A percentile compares a stretch with the other conserved stretches of the same genome.
Evolutionary conservation across 495 filamentous ascomycete species (phyloP).

Genomic region (Chaetomium cochliodes): DNA sequence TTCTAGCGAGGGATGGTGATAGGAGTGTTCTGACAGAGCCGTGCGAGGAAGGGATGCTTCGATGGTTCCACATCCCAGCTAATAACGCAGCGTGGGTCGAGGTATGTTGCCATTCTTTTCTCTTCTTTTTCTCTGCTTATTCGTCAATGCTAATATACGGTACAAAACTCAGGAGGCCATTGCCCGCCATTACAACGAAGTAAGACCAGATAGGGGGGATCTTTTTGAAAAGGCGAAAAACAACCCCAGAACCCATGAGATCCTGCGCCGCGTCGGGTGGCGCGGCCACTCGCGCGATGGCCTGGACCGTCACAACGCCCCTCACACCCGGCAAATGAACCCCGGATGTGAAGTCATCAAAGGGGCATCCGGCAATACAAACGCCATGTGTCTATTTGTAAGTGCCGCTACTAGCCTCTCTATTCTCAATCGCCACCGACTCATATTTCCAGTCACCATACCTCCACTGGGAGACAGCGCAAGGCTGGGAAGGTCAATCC

Average conservation of each 20-base stretch:
- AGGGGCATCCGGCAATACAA: background rate
- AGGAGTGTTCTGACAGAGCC: slow-evolving; percentile 13
- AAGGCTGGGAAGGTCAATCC: slow-evolving; percentile 16
- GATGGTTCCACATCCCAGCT: slow-evolving; percentile 22
- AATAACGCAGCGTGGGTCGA: slow-evolving; percentile 24
- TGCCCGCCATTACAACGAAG: slow-evolving; percentile 24
- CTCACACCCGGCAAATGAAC: slow-evolving; percentile 18
- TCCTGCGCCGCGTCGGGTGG: slow-evolving; percentile 22
- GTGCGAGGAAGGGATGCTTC: slow-evolving; percentile 21
- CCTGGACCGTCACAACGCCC: slow-evolving; percentile 14
- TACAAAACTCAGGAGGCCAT: slow-evolving; percentile 16
- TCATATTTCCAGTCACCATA: slow-evolving; percentile 8
- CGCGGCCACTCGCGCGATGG: slow-evolving; percentile 20
- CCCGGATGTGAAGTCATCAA: slow-evolving; percentile 20
- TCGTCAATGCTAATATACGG: background rate
- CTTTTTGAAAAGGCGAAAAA: slow-evolving; percentile 19
- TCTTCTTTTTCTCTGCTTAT: background rate
- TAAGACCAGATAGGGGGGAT: slow-evolving; percentile 17
- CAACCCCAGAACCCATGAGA: slow-evolving; percentile 21
- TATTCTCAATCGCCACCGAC: background rate
- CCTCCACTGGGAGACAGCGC: slow-evolving; percentile 24
- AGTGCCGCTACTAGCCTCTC: background rate
- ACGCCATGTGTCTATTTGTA: slow-evolving; percentile 20
- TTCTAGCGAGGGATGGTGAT: slow-evolving; percentile 18
- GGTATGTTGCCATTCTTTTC: too few species aligned